Evolutionary conservation across 805 yeast species (phyloP), one percentile per base, ranked within the genome.

Genomic region (Monosporozyma yasuniensis): DNA sequence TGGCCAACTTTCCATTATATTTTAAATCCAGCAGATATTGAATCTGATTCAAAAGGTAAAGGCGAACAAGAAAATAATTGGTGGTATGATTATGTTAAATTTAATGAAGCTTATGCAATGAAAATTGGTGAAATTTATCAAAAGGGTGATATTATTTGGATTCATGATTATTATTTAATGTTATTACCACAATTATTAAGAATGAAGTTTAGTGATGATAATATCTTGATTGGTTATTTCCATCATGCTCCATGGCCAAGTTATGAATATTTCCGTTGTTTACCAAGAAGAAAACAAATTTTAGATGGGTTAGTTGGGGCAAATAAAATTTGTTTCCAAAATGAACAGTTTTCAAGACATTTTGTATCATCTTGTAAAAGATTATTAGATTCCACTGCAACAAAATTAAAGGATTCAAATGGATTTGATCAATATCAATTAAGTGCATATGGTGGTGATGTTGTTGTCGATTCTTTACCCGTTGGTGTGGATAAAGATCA

Each of bases 1-100:
- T 93, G 99, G 98, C 96, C 96, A 1, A 84, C 88, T 2, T 81
- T 91, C 68, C 99, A 93, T 63, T 93, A 93, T 69, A 88, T 93
- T 65, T 84, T 87, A 66, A 83, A 83, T 42, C 83, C 83, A 50
- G 78, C 84, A 0, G 75, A 81, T 22, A 38, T 52, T 21, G 43
- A 42, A 30, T 22, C 48, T 8, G 34, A 46, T 11, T n/a, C 45
- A 18, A 46, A 28, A 14, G 38, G 44, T 28, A 27, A 39, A 4
- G 73, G 77, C 28, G 80, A 76, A 37, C 53, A 57, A 27, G 91
- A 87, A 61, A 76, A 80, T 43, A 75, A 78, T 44, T 89, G 96
- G 96, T 81, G 83, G 83, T 77, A 83, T 64, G 95, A 87, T 63
- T 93, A 93, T 63, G 95, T 88, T 46, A 80, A 77, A 61, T 84